A percentile compares a stretch with the other conserved stretches of the same genome.
Evolutionary conservation across 306 rosid species (phyloP).

Genomic region (Corylus americana): DNA sequence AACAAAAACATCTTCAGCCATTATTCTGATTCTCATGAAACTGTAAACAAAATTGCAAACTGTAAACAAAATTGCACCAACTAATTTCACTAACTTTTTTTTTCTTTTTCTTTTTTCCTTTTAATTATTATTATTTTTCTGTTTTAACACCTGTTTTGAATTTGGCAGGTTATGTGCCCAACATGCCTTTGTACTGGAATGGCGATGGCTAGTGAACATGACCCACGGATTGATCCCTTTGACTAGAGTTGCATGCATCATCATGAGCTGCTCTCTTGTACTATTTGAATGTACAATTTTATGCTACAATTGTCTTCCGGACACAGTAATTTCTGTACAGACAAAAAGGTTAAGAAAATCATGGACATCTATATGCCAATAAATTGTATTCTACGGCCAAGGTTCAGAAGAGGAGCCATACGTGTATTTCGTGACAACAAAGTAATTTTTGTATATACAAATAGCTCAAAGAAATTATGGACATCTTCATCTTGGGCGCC

Average conservation of each 20-base stretch:
- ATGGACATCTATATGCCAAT: background rate
- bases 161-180: slow-evolving; percentile 92
- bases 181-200: slow-evolving; percentile 98
- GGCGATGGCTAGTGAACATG: slow-evolving; percentile 99
- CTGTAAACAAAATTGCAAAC: background rate
- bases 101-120: background rate
- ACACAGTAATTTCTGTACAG: background rate
- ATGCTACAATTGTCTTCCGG: background rate
- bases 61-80: background rate
- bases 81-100: background rate
- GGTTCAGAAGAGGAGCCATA: background rate
- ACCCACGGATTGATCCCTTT: slow-evolving; percentile 92
- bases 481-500: background rate
- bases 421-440: background rate
- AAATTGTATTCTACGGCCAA: background rate
- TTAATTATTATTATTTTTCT: background rate
- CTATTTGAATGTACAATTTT: background rate
- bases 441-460: background rate
- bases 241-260: slow-evolving; percentile 42
- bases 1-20: background rate
- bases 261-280: background rate
- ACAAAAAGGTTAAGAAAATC: background rate
- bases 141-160: background rate
- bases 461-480: background rate
- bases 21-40: background rate